Base-by-base conservation (phyloP, 106 monocot species). In the Apostasia ramifera region DNA sequence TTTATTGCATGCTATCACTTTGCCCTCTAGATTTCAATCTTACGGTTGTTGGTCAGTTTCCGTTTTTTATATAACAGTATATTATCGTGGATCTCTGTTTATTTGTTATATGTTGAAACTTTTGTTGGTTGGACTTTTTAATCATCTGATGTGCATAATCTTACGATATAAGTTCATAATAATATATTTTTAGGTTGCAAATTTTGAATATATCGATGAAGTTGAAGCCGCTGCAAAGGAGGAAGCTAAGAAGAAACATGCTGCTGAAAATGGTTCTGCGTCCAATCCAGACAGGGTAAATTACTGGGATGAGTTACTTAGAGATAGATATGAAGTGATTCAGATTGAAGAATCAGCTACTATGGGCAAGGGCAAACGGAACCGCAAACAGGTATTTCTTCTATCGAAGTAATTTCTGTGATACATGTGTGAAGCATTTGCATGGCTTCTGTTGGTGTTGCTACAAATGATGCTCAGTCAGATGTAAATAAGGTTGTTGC, bases 181-280 rank as follows among this genome's bases (percentile, higher is more conserved):
- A 39, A 62, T 61, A 43, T 26, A 56, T 13, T 76, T 40, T 11
- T 72, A 98, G 98, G 98, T 98, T 8, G 98, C 98, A 75, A 98
- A 90, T 69, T 98, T 98, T 80, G 93, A 93, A 71, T 98, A 90
- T 75, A 85, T 98, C 57, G 98, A 98, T 69, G 93, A 98, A 73
- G 87, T 82, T 73, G 91, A 87, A 85, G 89, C 89, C 53, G 84
- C 82, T 69, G 97, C 97, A 74, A 87, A 84, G 67, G 92, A 97
- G 66, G 83, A 79, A 71, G 75, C 76, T 59, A 79, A 75, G 53
- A 75, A 72, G 57, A 78, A 79, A 40, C 63, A 59, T 54, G 64
- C 73, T 65, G 59, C 40, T 68, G 85, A 87, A 44, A 79, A 85
- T 45, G 72, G 71, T 54, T 74, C 78, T 78, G 63, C 10, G 45